Evolutionary conservation across 768 basidiomycete species (phyloP).

Genomic region (Pholiota molesta): DNA sequence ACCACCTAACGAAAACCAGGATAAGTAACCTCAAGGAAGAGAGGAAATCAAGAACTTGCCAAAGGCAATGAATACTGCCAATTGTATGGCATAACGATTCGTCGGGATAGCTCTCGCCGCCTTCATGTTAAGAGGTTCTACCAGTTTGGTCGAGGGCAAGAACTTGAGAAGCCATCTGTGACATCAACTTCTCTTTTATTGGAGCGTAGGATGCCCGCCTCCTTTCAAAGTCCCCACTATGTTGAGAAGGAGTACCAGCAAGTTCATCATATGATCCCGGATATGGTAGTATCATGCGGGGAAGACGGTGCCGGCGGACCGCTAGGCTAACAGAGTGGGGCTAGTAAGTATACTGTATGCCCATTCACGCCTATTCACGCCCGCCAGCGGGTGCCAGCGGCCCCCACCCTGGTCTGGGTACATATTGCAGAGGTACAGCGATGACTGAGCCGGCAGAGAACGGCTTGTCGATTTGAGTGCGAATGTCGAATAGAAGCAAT

Average conservation of each 20-base stretch:
- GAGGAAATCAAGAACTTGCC: slow-evolving; percentile 43
- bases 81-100: slow-evolving; percentile 63
- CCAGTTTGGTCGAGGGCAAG: slow-evolving; percentile 10
- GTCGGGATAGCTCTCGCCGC: slow-evolving; percentile 54
- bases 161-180: slow-evolving; percentile 9
- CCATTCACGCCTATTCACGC: too few relatives aligned
- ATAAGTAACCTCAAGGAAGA: slow-evolving; percentile 1
- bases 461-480: not conserved
- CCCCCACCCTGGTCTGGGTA: too few relatives aligned
- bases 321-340: not conserved
- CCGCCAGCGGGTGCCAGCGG: too few relatives aligned
- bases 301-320: not conserved
- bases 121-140: slow-evolving; percentile 10
- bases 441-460: not conserved
- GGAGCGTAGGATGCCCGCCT: not conserved
- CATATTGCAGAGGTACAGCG: not conserved
- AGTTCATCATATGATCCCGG: slow-evolving; percentile 6
- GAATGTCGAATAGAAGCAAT: not conserved
- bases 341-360: too few relatives aligned
- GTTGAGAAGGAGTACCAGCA: not conserved
- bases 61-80: slow-evolving; percentile 75
- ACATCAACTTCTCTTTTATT: slow-evolving; percentile 9
- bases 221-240: not conserved
- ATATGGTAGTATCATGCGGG: not conserved
- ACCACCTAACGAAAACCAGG: slow-evolving; percentile 27